Conservation (phyloP, 2,329 filamentous ascomycete species). For the Ophiosphaerella narmari region DNA sequence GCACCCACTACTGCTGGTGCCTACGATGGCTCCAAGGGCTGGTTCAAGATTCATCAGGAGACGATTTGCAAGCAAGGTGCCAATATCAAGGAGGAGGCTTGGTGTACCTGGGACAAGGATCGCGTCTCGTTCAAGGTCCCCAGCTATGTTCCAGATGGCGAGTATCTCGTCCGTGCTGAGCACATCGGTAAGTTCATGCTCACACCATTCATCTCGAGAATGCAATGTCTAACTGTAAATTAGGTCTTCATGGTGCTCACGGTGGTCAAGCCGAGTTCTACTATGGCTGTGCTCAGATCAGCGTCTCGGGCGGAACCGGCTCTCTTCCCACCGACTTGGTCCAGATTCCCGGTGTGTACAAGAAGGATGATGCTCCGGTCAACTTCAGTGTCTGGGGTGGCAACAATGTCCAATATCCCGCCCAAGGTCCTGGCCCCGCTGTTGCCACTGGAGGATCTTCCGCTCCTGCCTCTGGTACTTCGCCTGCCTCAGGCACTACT, state of each 20-base stretch:
- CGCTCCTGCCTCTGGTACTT: neutral
- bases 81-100: constrained; percentile 22
- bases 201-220: constrained; percentile 23
- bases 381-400: constrained; percentile 35
- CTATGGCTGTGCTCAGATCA: constrained; percentile 49
- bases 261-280: constrained; percentile 50
- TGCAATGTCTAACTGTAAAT: constrained; percentile 42
- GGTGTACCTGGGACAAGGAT: constrained; percentile 31
- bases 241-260: constrained; percentile 24
- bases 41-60: constrained; percentile 39
- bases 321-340: constrained; percentile 42
- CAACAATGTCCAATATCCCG: constrained; percentile 18
- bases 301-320: constrained; percentile 42
- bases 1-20: constrained; percentile 21
- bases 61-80: constrained; percentile 21
- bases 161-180: constrained; percentile 52
- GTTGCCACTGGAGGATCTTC: constrained; percentile 19
- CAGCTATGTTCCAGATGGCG: constrained; percentile 44
- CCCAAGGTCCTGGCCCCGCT: constrained; percentile 18
- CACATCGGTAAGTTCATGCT: constrained; percentile 45
- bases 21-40: constrained; percentile 31
- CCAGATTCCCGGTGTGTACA: constrained; percentile 46
- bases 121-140: constrained; percentile 44
- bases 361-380: constrained; percentile 26
- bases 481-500: neutral